Evolutionary conservation across 2,329 filamentous ascomycete genomes (phyloP).

Genomic region (Trichoderma aggressivum): DNA sequence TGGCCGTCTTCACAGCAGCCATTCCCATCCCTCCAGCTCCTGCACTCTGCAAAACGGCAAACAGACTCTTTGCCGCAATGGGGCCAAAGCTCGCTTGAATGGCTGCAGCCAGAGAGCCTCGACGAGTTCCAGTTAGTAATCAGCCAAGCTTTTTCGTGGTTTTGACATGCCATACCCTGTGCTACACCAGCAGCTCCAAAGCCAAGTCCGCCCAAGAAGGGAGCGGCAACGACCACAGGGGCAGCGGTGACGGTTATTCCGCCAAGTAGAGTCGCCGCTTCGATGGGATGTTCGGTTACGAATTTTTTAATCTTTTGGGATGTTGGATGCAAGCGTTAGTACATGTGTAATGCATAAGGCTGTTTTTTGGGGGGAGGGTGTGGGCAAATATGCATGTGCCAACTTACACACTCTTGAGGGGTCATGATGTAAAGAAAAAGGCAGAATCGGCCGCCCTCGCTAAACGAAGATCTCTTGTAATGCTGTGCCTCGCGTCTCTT

Average conservation of each 20-base stretch:
- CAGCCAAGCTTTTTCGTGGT: background rate
- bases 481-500: background rate
- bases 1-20: constrained; percentile 16
- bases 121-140: background rate
- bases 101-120: background rate
- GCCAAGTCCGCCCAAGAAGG: constrained; percentile 1
- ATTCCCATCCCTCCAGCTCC: constrained; percentile 28
- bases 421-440: background rate
- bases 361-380: background rate
- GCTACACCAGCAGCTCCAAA: background rate
- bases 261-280: background rate
- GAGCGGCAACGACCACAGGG: background rate
- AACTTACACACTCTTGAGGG: constrained; percentile 3
- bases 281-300: background rate
- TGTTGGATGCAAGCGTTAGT: background rate
- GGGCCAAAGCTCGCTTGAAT: constrained; percentile 23
- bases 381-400: background rate
- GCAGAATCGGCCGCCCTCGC: background rate
- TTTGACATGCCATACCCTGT: background rate
- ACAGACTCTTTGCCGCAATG: constrained; percentile 24
- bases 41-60: constrained; percentile 33
- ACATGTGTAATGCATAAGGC: constrained; percentile 1
- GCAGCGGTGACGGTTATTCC: background rate
- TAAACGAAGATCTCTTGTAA: background rate
- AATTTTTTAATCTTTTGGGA: background rate